These are phyloP conservation scores for Pleurotus salmoneostramineus DNA, from an alignment of 768 basidiomycete genomes.

Conservation along the genomic window DNA sequence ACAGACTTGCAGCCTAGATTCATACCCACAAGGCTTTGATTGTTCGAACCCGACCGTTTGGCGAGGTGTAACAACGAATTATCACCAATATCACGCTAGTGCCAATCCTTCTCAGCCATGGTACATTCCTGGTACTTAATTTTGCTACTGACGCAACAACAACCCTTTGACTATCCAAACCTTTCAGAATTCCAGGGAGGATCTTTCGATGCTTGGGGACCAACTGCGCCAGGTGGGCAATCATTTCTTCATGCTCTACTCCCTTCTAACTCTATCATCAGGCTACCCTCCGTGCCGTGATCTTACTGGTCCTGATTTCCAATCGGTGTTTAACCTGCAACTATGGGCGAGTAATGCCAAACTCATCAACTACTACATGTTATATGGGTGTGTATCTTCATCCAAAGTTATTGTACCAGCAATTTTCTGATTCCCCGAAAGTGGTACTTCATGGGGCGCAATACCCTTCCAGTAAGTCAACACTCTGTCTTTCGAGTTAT, in stretches of 20 bases:
- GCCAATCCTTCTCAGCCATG: slow-evolving; percentile 54
- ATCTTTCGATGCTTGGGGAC: slow-evolving; percentile 80
- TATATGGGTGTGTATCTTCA: slow-evolving; percentile 52
- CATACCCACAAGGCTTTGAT: slow-evolving; percentile 78
- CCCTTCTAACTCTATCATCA: slow-evolving; percentile 16
- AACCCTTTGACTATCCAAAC: neutral
- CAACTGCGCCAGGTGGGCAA: slow-evolving; percentile 54
- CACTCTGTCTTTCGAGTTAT: slow-evolving; percentile 16
- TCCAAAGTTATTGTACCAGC: neutral
- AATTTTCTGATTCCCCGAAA: slow-evolving; percentile 19
- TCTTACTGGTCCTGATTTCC: slow-evolving; percentile 70
- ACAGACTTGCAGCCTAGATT: too few relatives aligned
- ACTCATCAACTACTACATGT: slow-evolving; percentile 82
- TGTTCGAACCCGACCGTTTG: slow-evolving; percentile 70
- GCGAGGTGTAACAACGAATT: slow-evolving; percentile 60
- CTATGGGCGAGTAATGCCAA: slow-evolving; percentile 83
- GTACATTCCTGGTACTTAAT: slow-evolving; percentile 60
- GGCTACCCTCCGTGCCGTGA: slow-evolving; percentile 62
- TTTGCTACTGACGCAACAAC: slow-evolving; percentile 6
- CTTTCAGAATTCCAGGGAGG: slow-evolving; percentile 65
- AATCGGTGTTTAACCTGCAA: slow-evolving; percentile 75
- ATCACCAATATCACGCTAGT: slow-evolving; percentile 57
- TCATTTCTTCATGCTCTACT: neutral
- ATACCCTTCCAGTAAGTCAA: slow-evolving; percentile 77
- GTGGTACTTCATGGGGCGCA: slow-evolving; percentile 84